These are phyloP conservation scores for Euphorbia celastroides DNA, from an alignment of 441 rosid species.

Conservation along the genomic window DNA sequence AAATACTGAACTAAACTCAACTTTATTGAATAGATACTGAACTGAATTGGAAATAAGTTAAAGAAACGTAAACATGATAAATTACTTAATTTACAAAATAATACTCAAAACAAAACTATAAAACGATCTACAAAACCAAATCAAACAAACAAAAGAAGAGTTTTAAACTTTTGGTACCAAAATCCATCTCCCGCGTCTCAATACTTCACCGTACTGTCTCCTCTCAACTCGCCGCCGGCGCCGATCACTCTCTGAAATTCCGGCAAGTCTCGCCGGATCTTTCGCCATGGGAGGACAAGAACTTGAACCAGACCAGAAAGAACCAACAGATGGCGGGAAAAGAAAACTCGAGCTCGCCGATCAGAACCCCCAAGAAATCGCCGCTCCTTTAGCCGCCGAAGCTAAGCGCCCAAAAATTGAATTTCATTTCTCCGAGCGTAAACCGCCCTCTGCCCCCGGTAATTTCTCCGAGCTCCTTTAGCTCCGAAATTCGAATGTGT, in stretches of 20 bases:
- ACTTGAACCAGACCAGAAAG: constrained; percentile 10
- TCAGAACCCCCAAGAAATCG: constrained; percentile 27
- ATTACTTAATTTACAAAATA: no score
- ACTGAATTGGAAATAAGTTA: no score
- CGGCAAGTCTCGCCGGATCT: constrained; percentile 8
- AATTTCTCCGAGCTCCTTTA: neutral
- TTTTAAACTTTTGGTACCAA: no score
- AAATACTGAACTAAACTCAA: no score
- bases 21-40: no score
- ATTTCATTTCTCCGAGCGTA: neutral
- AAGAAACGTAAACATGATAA: no score
- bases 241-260: no score
- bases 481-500: neutral
- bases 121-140: no score
- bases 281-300: constrained; percentile 18
- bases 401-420: constrained; percentile 22
- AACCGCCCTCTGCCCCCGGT: constrained; percentile 17
- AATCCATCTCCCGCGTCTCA: no score
- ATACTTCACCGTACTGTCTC: no score
- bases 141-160: no score
- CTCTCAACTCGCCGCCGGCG: neutral
- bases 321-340: constrained; percentile 13
- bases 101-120: no score
- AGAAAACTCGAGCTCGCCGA: constrained; percentile 26
- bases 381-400: constrained; percentile 22